Base-by-base conservation (phyloP, 2,329 filamentous ascomycete species). In the Lecanicillium sp. region DNA sequence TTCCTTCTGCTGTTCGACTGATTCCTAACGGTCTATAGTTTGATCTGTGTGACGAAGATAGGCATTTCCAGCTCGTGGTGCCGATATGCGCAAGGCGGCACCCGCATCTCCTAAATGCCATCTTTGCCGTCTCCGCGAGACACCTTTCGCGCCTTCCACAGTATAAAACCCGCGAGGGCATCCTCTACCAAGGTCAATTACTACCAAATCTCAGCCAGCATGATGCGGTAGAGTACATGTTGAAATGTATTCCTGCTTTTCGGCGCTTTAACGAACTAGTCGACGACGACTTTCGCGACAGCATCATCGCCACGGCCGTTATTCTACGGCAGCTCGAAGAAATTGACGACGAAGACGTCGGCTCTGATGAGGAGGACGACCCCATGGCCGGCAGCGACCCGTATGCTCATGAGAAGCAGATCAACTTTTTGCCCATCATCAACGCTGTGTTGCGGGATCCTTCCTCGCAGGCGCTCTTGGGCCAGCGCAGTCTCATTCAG, bases 391-490 rank as follows among this genome's bases (percentile, higher is more conserved):
- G 28, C 32, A 25, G 32, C 32, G 35, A 46, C 33, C 29, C 17
- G 34, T 17, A 27, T 15, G 33, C 40, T 5, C 42, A 41, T 13
- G 34, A 49, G 5, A 52, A 48, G 19, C 52, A 55, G 36, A 56
- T 61, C 13, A 65, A 65, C 45, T 65, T 65, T 37, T 51, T 65
- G 2, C 57, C 61, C 14, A 62, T 65, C 11, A 64, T 64, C 9
- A 60, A 65, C 28, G 58, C 61, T 0, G 60, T 65, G 2, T 38
- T 65, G 13, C 46, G 61, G 20, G 62, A 60, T 31, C 55, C 58
- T 3, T 58, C 60, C 2, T 59, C 60, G 2, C 51, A 58, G 36
- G 52, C 57, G 14, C 52, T 61, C n/a, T 61, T 64, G 27, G 54
- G 55, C 1, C 53, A 52, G 17, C 47, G 59, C 22, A 56, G 58